Base-by-base conservation (phyloP, 2,329 filamentous ascomycete species). In the Cordyceps fumosorosea region DNA sequence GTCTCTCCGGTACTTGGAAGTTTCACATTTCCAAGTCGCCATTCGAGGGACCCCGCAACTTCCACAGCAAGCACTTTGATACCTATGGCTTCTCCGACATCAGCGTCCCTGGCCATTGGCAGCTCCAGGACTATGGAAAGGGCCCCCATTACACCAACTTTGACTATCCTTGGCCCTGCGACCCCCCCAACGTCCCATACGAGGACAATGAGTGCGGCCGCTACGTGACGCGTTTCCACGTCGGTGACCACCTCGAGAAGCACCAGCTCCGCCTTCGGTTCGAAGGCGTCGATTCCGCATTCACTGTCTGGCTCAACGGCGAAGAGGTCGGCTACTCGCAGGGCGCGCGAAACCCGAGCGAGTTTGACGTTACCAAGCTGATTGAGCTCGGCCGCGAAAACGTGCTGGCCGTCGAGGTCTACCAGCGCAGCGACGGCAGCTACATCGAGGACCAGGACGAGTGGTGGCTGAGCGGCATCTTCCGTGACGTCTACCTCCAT, bases 371-470 rank as follows among this genome's bases (percentile, higher is more conserved):
- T 6, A 86, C 87, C 0, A 66, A 75, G 0, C 73, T 78, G 37
- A 74, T 90, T 1, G 70, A 74, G 1, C 47, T 72, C 3, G 69
- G 73, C 1, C 71, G 72, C 0, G 73, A 78, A 52, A 90, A 89
- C 64, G 77, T 75, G 1, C 71, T 91, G 2, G 81, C 82, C 2
- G 87, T 91, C 0, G 80, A 85, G 56, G 88, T 91, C 0, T 91
- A 91, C 65, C 87, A 91, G 70, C 84, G 84, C 67, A 90, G 84
- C 40, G 86, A 91, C 68, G 89, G 87, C 3, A 86, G 82, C 22
- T 90, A 90, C 65, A 83, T 90, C 40, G 88, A 91, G 68, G 87
- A 90, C 64, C 86, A 83, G 65, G 86, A 89, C 67, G 84, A 89
- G 71, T 89, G 87, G 86, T 86, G 85, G 82, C 72, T 89, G 5